Evolutionary conservation across 2,329 filamentous ascomycete species (phyloP).

Genomic region (Trichoderma brevicompactum): DNA sequence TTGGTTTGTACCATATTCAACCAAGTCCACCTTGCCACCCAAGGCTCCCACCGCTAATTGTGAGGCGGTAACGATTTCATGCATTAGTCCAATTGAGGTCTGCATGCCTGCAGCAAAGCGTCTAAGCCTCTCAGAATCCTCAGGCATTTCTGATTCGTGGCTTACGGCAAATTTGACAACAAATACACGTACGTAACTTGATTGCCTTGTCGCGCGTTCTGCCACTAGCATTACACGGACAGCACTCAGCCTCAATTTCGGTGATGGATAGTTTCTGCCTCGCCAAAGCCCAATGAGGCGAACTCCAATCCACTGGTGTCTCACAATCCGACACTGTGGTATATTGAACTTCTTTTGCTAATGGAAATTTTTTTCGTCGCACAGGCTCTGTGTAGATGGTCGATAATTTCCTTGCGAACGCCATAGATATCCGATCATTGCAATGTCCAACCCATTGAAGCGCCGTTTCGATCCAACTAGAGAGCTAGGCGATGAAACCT

Average conservation of each 20-base stretch:
- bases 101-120: neutral
- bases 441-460: slow-evolving; percentile 18
- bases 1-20: too few relatives aligned
- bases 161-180: neutral
- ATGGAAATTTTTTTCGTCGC: neutral
- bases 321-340: neutral
- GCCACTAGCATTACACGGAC: neutral
- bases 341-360: neutral
- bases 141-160: neutral
- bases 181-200: neutral
- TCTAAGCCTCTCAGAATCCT: neutral
- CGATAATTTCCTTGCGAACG: too few relatives aligned
- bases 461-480: slow-evolving; percentile 5
- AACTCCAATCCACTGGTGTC: too few relatives aligned
- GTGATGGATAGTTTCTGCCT: neutral
- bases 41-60: too few relatives aligned
- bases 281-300: too few relatives aligned
- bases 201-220: slow-evolving; percentile 7
- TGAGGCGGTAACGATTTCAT: too few relatives aligned
- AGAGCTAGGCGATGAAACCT: neutral
- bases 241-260: slow-evolving; percentile 11
- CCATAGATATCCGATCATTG: too few relatives aligned
- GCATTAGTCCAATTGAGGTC: too few relatives aligned
- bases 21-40: too few relatives aligned
- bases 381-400: too few relatives aligned